Base-by-base conservation (phyloP, 2,329 filamentous ascomycete species). In the Aschersonia sp. region DNA sequence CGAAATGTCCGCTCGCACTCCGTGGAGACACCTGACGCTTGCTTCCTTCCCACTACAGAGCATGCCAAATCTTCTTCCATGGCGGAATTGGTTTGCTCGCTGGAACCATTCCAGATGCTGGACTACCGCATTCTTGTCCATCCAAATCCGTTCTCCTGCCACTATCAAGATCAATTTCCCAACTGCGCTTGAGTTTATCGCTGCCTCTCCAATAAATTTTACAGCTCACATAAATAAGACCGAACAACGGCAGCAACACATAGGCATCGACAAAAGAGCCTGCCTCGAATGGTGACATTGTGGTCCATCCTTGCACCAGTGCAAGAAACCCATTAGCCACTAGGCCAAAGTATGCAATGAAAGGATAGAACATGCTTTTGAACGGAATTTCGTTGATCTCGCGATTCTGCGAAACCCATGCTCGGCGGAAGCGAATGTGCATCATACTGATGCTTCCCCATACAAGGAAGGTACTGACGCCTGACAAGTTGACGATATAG, bases 381-480 rank as follows among this genome's bases (percentile, higher is more conserved):
- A 77, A 82, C 0, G 78, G 78, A 9, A 82, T 63, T 45, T 75
- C 72, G 12, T 68, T 65, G 30, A 72, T 60, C 31, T 61, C 65
- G 49, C 80, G 70, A 1, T 78, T 78, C 58, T 84, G 80, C 0
- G 61, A 64, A 7, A 61, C 57, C 79, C 79, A 82, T 0, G 80
- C 82, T 7, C 70, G 61, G 35, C 83, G 79, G 61, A 88, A 86
- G 30, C 82, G 79, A 51, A 87, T 80, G 56, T 87, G 83, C 3
- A 78, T 84, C 55, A 84, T 75, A 30, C 74, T 80, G 55, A 87
- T 87, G 40, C 73, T 73, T 2, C 71, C 82, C 83, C 83, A 87
- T 42, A 85, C 82, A 2, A 86, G 60, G 57, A 86, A 86, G 0
- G 82, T 84, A 40, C 79, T 80, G 2, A 85, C 80, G 4, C 82